These are phyloP conservation scores for Mycena indigotica DNA, from an alignment of 768 basidiomycete genomes.

Conservation along the genomic window DNA sequence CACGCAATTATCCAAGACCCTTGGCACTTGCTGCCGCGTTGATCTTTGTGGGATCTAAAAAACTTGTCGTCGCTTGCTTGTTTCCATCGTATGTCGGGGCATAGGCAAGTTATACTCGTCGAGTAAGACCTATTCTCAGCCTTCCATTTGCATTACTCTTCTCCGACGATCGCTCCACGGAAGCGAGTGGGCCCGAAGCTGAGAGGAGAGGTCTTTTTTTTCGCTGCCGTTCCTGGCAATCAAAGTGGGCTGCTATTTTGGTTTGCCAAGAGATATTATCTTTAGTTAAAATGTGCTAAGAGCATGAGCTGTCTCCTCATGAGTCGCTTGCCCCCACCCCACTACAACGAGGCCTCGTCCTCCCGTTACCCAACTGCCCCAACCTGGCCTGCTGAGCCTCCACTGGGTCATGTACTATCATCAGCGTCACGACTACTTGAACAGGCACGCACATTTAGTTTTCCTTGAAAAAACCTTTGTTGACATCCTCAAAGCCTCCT, in stretches of 20 bases:
- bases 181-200: too few species aligned
- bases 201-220: too few species aligned
- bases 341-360: conserved; percentile 25
- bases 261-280: not conserved
- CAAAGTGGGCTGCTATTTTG: not conserved
- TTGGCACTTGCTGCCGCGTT: not conserved
- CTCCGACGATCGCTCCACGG: too few species aligned
- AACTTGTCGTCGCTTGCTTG: too few species aligned
- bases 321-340: conserved; percentile 29
- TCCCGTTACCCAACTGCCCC: conserved; percentile 25
- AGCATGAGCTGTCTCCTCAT: not conserved
- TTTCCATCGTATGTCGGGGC: too few species aligned
- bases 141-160: too few species aligned
- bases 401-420: conserved; percentile 37
- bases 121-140: too few species aligned
- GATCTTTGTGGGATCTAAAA: too few species aligned
- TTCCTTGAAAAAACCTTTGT: too few species aligned
- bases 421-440: conserved; percentile 44
- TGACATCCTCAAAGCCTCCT: conserved; percentile 51
- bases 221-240: too few species aligned
- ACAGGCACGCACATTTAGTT: conserved; percentile 40
- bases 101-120: too few species aligned
- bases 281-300: not conserved
- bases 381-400: conserved; percentile 29
- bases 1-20: not conserved